A percentile compares a stretch with the other conserved stretches of the same genome.
phyloP scores from a whole-genome alignment of 2,329 filamentous ascomycete genomes.

The Claviceps sp. region DNA sequence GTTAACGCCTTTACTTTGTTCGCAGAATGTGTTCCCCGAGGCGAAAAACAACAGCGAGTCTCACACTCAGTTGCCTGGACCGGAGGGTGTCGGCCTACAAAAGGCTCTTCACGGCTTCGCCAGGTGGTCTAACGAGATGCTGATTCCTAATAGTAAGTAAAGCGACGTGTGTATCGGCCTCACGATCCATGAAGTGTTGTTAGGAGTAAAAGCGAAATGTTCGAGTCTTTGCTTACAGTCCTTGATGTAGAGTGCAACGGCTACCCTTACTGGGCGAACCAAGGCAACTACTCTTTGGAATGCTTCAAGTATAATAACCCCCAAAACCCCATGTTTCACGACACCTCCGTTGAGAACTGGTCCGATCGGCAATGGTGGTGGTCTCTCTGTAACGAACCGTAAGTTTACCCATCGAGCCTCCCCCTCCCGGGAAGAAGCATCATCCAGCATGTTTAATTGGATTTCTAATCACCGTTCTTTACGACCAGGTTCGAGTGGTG shows the following conservation, averaged over 20 bases:
- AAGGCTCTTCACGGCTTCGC: slow-evolving; percentile 41
- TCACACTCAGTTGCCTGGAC: slow-evolving; percentile 1
- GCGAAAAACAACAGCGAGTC: not conserved
- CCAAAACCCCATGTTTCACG: slow-evolving; percentile 34
- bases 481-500: slow-evolving; percentile 11
- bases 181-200: not conserved
- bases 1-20: not conserved
- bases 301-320: slow-evolving; percentile 5
- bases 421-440: too few relatives aligned
- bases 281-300: slow-evolving; percentile 17
- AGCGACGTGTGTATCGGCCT: not conserved
- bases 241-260: slow-evolving; percentile 23
- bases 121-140: slow-evolving; percentile 32
- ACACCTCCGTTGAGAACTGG: slow-evolving; percentile 31
- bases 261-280: not conserved
- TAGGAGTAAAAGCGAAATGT: slow-evolving; percentile 8
- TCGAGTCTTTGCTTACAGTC: slow-evolving; percentile 30
- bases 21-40: slow-evolving; percentile 25
- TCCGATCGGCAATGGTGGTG: slow-evolving; percentile 39
- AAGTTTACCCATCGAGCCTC: slow-evolving; percentile 8
- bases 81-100: slow-evolving; percentile 34
- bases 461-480: not conserved
- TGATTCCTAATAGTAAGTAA: not conserved
- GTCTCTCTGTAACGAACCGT: slow-evolving; percentile 49
- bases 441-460: too few relatives aligned